Percentiles rank a stretch among this genome's conserved stretches.
Evolutionary conservation across 345 rosid species (phyloP).

Genomic region (Orychophragmus violaceus): DNA sequence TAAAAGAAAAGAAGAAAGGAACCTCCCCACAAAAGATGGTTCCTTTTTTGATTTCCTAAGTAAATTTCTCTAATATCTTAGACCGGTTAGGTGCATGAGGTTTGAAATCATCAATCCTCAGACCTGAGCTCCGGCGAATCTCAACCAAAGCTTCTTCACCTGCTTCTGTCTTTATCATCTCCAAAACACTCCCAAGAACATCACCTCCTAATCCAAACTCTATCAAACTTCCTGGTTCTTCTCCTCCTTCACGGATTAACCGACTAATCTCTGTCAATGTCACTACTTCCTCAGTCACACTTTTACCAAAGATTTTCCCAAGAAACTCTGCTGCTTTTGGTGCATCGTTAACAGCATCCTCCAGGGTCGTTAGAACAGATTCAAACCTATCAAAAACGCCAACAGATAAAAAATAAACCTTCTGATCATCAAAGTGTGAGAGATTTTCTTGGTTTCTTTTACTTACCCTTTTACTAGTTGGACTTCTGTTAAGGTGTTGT

Average conservation of each 20-base stretch:
- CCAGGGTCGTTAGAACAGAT: conserved; percentile 58
- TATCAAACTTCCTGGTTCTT: conserved; percentile 51
- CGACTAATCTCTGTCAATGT: conserved; percentile 50
- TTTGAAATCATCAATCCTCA: conserved; percentile 63
- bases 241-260: conserved; percentile 64
- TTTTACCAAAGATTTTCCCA: conserved; percentile 57
- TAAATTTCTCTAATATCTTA: conserved; percentile 63
- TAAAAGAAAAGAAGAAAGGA: too few species aligned
- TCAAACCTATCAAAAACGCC: conserved; percentile 47
- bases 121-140: conserved; percentile 45
- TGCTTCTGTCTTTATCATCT: conserved; percentile 46
- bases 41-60: conserved; percentile 40
- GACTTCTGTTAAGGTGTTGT: conserved; percentile 35
- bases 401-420: not conserved
- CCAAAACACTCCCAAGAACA: conserved; percentile 71
- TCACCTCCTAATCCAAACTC: conserved; percentile 77
- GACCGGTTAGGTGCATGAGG: conserved; percentile 53
- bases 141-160: conserved; percentile 54
- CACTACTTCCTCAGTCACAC: conserved; percentile 43
- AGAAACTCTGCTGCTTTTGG: conserved; percentile 89
- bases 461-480: conserved; percentile 77
- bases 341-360: conserved; percentile 89
- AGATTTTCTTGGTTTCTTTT: not conserved
- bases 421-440: not conserved
- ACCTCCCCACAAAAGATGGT: conserved; percentile 33